Evolutionary conservation across 768 basidiomycete species (phyloP).

Genomic region (Kwoniella sp.): DNA sequence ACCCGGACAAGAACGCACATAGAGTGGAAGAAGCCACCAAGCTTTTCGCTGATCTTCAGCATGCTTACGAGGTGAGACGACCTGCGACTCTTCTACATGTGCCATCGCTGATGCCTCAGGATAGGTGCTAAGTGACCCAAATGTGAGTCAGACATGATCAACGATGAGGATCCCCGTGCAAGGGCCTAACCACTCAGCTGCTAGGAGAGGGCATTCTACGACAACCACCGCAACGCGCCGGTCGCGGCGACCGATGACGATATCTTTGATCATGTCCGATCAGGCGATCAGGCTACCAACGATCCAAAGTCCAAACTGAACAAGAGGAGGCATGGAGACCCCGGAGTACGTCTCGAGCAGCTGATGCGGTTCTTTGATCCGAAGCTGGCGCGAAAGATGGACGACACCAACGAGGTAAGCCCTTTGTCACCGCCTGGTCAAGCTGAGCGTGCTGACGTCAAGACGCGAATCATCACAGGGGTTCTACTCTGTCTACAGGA

Average conservation of each 20-base stretch:
- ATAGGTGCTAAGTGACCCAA: constrained; percentile 87
- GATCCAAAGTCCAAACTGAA: constrained; percentile 39
- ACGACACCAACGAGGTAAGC: constrained; percentile 53
- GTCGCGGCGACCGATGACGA: constrained; percentile 77
- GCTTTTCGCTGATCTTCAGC: constrained; percentile 80
- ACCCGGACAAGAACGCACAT: constrained; percentile 64
- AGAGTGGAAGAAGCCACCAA: constrained; percentile 80
- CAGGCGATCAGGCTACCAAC: constrained; percentile 58
- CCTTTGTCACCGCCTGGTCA: neutral
- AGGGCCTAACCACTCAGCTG: neutral
- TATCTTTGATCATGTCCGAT: constrained; percentile 78
- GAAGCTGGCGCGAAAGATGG: constrained; percentile 42
- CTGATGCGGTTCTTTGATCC: constrained; percentile 76
- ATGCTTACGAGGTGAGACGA: constrained; percentile 81
- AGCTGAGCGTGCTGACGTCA: too few species aligned
- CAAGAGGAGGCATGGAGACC: constrained; percentile 57
- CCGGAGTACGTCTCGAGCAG: constrained; percentile 75
- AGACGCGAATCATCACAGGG: too few species aligned
- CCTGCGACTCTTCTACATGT: neutral
- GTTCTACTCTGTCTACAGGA: constrained; percentile 83
- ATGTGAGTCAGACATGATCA: constrained; percentile 57
- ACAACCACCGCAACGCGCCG: constrained; percentile 78
- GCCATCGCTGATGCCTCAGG: neutral
- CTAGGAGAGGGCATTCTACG: constrained; percentile 97
- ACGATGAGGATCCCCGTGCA: neutral